A percentile compares a stretch with the other conserved stretches of the same genome.
phyloP scores from a whole-genome alignment of 352 stramenopile species.

The Globisporangium perplexum region DNA sequence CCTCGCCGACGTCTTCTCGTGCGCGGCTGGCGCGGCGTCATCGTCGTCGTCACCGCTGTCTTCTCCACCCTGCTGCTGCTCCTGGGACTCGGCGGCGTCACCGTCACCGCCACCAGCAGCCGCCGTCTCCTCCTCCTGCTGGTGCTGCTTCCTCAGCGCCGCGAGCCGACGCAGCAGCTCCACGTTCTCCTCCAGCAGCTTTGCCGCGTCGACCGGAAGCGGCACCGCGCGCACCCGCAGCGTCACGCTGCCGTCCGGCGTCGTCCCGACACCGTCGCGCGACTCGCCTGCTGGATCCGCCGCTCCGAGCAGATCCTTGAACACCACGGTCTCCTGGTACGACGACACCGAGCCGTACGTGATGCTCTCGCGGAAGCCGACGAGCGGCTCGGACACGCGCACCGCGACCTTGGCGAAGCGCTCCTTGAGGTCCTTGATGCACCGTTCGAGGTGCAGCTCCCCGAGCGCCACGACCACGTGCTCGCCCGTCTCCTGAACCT shows the following conservation, averaged over 20 bases:
- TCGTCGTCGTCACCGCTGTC: conserved; percentile 1
- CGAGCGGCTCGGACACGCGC: conserved; percentile 79
- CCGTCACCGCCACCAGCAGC: background rate
- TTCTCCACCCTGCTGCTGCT: too few relatives aligned
- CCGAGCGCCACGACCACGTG: conserved; percentile 89
- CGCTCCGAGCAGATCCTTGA: conserved; percentile 51
- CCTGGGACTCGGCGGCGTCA: too few relatives aligned
- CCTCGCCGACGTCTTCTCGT: conserved; percentile 4
- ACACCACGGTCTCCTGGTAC: conserved; percentile 64
- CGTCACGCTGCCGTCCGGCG: conserved; percentile 58
- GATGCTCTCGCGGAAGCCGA: conserved; percentile 89
- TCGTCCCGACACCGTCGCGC: conserved; percentile 48
- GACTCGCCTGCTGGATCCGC: conserved; percentile 15
- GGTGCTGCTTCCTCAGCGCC: conserved; percentile 20
- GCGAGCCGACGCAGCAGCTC: conserved; percentile 38
- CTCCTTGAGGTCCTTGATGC: conserved; percentile 88
- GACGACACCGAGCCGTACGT: conserved; percentile 50
- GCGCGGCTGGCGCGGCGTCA: background rate
- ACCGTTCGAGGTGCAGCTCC: conserved; percentile 90
- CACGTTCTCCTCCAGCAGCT: conserved; percentile 72
- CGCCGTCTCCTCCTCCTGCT: background rate
- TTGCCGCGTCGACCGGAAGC: conserved; percentile 52
- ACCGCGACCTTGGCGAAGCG: conserved; percentile 84
- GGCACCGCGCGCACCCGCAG: conserved; percentile 76
- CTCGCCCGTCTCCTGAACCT: conserved; percentile 86